These are phyloP conservation scores for Xylaria curta DNA, from an alignment of 495 filamentous ascomycete genomes.

Conservation along the genomic window DNA sequence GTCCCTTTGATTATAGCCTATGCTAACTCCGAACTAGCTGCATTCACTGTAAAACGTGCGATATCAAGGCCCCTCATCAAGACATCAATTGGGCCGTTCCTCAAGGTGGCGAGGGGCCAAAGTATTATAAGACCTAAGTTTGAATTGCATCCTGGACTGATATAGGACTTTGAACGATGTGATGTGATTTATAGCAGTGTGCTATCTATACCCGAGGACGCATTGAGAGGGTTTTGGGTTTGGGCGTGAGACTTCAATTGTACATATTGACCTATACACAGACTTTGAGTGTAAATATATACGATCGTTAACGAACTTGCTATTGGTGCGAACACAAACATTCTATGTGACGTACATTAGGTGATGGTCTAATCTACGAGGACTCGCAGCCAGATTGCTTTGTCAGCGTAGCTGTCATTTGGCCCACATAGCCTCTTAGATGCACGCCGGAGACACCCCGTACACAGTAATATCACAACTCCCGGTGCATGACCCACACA, in stretches of 20 bases:
- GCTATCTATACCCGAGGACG: slow-evolving; percentile 13
- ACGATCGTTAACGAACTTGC: background rate
- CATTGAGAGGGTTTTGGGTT: background rate
- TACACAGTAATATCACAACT: too few relatives aligned
- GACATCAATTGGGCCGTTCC: slow-evolving; percentile 98
- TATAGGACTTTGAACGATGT: background rate
- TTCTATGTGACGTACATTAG: background rate
- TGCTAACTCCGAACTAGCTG: slow-evolving; percentile 64
- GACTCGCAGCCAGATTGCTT: too few relatives aligned
- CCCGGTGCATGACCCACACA: too few relatives aligned
- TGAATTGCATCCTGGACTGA: background rate
- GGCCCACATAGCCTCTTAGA: too few relatives aligned
- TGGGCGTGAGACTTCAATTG: background rate
- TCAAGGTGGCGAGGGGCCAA: slow-evolving; percentile 94
- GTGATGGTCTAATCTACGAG: too few relatives aligned
- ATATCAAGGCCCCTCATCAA: slow-evolving; percentile 96
- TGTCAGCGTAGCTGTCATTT: too few relatives aligned
- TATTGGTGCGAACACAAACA: too few relatives aligned
- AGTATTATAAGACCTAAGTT: slow-evolving; percentile 87
- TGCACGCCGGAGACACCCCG: too few relatives aligned
- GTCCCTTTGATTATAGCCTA: slow-evolving; percentile 1
- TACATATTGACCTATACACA: slow-evolving; percentile 12
- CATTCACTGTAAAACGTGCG: slow-evolving; percentile 99
- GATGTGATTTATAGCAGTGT: background rate
- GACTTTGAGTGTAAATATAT: background rate